Evolutionary conservation across 2,329 filamentous ascomycete species (phyloP).

Genomic region (Aspergillus novoparasiticus): DNA sequence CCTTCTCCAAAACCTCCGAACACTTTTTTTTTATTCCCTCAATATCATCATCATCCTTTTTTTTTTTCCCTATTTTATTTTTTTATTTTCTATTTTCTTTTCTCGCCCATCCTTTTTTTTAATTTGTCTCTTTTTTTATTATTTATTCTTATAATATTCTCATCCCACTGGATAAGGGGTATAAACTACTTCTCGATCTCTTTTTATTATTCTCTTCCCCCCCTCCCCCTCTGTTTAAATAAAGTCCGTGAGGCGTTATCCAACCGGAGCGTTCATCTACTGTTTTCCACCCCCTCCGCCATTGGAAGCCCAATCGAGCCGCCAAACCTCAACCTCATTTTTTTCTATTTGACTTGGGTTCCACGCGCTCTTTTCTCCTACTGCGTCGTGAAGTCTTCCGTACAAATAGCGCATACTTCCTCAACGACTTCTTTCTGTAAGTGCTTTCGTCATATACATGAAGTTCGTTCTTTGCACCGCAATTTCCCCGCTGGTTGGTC

Average conservation of each 20-base stretch:
- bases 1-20: constrained; percentile 6
- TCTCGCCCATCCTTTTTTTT: background rate
- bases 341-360: background rate
- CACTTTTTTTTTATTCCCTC: constrained; percentile 7
- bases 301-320: constrained; percentile 3
- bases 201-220: constrained; percentile 1
- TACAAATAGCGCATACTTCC: background rate
- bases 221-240: constrained; percentile 1
- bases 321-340: constrained; percentile 4
- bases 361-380: background rate
- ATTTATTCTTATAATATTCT: background rate
- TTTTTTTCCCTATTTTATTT: constrained; percentile 9
- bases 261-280: background rate
- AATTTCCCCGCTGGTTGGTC: constrained; percentile 8
- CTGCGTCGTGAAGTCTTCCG: background rate
- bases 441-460: constrained; percentile 3
- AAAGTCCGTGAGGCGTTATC: constrained; percentile 5
- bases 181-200: background rate
- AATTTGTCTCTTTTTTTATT: background rate
- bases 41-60: background rate
- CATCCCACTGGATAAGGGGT: constrained; percentile 3
- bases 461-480: constrained; percentile 2
- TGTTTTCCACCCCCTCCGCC: constrained; percentile 8
- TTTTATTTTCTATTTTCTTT: background rate
- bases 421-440: constrained; percentile 9